Base-by-base conservation (phyloP, 768 basidiomycete species). In the Lactifluus hygrophoroides region DNA sequence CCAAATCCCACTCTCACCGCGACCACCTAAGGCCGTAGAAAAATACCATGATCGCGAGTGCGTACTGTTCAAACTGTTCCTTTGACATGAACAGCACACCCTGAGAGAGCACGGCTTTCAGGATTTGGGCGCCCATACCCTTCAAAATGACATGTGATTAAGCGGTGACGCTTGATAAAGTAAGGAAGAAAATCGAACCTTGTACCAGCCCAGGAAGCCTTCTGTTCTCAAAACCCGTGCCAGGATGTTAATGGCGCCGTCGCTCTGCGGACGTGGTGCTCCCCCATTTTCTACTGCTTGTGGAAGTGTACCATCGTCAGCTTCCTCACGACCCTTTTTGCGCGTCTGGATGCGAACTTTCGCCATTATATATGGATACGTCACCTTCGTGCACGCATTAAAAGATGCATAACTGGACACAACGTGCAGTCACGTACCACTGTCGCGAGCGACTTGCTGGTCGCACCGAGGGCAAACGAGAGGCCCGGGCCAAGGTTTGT, bases 121-220 rank as follows among this genome's bases (percentile, higher is more conserved):
- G 79, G 57, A 98, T 94, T 71, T 99, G 96, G 0, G 96, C 94
- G 64, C 87, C 79, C 89, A 99, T 94, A 11, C 96, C 96, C 87
- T 94, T 71, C 47, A 60, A 48, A 37, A 42, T n/a, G 38, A 40
- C 38, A n/a, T 56, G 30, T 35, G 19, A 21, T 27, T 38, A 53
- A 13, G 13, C n/a, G 10, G 23, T 38, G 25, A 35, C 17, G 3
- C 5, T 19, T 19, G 11, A n/a, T 56, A 57, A 25, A 53, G 23
- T 14, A 42, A 14, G 43, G 43, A n/a, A 54, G 34, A 51, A 50
- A 54, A 34, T 27, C 83, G 48, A 43, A 90, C 92, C 84, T 92
- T 90, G 71, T 99, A 99, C 92, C 92, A 95, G 27, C 96, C 96
- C n/a, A 75, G 63, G 64, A 93, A 75, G 0, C 96, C 96, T 67